Conservation (phyloP, 257 asterid species). For the Marsdenia floribunda region DNA sequence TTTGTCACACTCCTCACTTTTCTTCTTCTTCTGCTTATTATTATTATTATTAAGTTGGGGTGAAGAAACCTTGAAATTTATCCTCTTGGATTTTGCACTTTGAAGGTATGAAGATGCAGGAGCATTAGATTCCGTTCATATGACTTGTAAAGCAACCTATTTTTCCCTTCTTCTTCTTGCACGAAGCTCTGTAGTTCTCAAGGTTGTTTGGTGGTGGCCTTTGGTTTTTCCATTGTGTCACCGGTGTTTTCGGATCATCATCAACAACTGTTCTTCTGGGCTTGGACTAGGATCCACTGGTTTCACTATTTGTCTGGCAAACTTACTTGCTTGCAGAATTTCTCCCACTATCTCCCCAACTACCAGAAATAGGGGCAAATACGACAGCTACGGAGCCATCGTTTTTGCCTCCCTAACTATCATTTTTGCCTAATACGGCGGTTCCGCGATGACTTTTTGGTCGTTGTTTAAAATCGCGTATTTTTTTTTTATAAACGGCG, state of each 20-base stretch:
- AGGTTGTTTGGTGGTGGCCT: conserved; percentile 31
- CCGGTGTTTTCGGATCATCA: conserved; percentile 81
- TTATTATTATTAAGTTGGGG: too few species aligned
- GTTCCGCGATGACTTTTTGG: too few species aligned
- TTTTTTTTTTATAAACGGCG: too few species aligned
- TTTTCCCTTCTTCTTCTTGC: conserved; percentile 69
- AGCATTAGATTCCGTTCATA: conserved; percentile 34
- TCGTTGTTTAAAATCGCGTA: too few species aligned
- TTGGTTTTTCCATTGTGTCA: too few species aligned
- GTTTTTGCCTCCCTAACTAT: too few species aligned
- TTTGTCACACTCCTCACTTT: too few species aligned
- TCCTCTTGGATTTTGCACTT: conserved; percentile 64
- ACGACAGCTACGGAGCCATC: too few species aligned
- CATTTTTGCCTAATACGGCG: too few species aligned
- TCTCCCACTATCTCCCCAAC: conserved; percentile 84
- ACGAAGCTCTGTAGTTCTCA: conserved; percentile 36
- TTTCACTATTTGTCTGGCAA: conserved; percentile 42
- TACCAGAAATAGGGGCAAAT: too few species aligned
- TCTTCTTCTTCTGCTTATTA: conserved; percentile 21
- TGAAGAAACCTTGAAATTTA: conserved; percentile 80
- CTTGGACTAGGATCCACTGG: conserved; percentile 39
- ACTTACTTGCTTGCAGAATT: too few species aligned
- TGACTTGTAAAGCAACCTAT: conserved; percentile 34
- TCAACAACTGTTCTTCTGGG: conserved; percentile 24
- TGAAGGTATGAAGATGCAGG: conserved; percentile 22